These are phyloP conservation scores for Phalaenopsis equestris DNA, from an alignment of 106 monocot species.

Conservation along the genomic window DNA sequence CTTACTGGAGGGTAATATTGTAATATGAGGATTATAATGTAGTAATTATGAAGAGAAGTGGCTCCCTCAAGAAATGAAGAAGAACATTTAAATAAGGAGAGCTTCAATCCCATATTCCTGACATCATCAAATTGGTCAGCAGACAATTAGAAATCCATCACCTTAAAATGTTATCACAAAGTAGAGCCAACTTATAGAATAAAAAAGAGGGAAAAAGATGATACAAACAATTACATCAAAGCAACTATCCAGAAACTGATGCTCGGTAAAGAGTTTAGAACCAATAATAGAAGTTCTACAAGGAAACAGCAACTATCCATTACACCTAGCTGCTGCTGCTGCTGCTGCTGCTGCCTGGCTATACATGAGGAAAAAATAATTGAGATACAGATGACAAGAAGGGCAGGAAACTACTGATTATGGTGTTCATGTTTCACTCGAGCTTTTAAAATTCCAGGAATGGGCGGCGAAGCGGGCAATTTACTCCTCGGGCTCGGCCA, in stretches of 20 bases:
- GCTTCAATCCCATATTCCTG: no score
- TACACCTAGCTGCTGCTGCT: not conserved
- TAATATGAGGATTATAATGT: no score
- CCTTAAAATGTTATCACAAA: not conserved
- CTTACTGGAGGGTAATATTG: no score
- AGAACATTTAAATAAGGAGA: no score
- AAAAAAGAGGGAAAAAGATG: not conserved
- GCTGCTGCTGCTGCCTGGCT: not conserved
- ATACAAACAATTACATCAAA: conserved; percentile 19
- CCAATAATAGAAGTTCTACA: not conserved
- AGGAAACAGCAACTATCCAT: conserved; percentile 8
- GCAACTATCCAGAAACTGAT: conserved; percentile 7
- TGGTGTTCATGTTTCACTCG: conserved; percentile 64
- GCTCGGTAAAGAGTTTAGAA: not conserved
- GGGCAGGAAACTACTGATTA: not conserved
- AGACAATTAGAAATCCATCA: no score
- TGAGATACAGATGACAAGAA: not conserved
- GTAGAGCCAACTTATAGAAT: not conserved
- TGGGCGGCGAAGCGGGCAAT: conserved; percentile 44
- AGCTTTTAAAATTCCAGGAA: conserved; percentile 77
- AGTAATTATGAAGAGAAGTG: no score
- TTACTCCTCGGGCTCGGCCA: conserved; percentile 26
- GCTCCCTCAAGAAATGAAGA: no score
- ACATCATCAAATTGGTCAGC: no score
- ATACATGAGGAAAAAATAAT: conserved; percentile 10